Base-by-base conservation (phyloP, 345 rosid species). In the Salix purpurea region DNA sequence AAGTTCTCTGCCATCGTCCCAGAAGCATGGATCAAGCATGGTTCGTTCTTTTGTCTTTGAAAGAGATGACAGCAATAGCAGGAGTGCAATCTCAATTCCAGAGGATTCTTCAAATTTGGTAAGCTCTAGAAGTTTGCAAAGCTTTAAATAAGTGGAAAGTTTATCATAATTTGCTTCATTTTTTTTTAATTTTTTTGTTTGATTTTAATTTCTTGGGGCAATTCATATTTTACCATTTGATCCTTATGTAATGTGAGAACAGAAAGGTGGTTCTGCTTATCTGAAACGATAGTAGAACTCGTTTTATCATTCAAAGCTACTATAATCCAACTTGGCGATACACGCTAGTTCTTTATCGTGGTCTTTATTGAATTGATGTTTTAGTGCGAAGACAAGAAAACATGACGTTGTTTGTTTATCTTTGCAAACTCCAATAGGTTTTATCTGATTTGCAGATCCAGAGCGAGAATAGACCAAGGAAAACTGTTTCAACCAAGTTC, bases 41-140 rank as follows among this genome's bases (percentile, higher is more conserved):
- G 86, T 80, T 34, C 89, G 93, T 64, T 87, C 94, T 62, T 96
- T 90, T 83, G 82, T 93, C 83, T 93, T 96, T 72, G 97, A 91
- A 85, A 91, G 94, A 70, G 94, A 86, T 73, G 93, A 89, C 83
- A 88, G 87, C 81, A 87, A 80, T 73, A 86, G 82, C 84, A 90
- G 64, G 88, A 85, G 85, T 81, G 77, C 89, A 74, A 80, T 72
- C 69, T 68, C 88, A 69, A 66, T 70, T 28, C 65, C 87, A 62
- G 97, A 96, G 73, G 88, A 88, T 80, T 87, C 94, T 79, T 74
- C 82, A 34, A 87, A 86, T 48, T 62, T 7, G 88, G 99, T 93
- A 86, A 79, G 87, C 81, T 81, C 70, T 56, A 42, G 21, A 74
- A 69, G 74, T 42, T 32, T 23, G 44, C 56, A 58, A 65, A 75